Percentiles rank a stretch among this genome's conserved stretches.
These are phyloP conservation scores for Pterocarpus macrocarpus DNA, from an alignment of 306 rosid genomes.

Conservation along the genomic window DNA sequence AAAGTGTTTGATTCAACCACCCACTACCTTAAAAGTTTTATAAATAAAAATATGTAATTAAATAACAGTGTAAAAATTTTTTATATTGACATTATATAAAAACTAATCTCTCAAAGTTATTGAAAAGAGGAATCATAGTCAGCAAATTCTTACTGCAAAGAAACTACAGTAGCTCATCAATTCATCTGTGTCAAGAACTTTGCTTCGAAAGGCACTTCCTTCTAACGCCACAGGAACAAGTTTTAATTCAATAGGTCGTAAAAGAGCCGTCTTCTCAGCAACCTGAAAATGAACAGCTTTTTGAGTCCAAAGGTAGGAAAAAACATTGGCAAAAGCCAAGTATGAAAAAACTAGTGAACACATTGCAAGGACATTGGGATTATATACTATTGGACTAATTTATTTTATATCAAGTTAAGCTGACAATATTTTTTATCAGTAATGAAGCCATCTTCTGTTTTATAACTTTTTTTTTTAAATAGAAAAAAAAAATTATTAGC, in stretches of 20 bases:
- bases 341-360: conserved; percentile 24
- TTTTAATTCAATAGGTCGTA: conserved; percentile 91
- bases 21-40: too few relatives aligned
- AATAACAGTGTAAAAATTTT: too few relatives aligned
- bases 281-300: conserved; percentile 67
- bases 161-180: conserved; percentile 84
- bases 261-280: conserved; percentile 87
- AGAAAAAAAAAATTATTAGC: too few relatives aligned
- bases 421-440: conserved; percentile 11
- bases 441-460: conserved; percentile 29
- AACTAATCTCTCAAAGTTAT: background rate
- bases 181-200: conserved; percentile 90
- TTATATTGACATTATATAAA: too few relatives aligned
- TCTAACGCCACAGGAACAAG: conserved; percentile 95
- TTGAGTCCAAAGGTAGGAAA: conserved; percentile 39
- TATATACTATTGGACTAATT: conserved; percentile 11
- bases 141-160: conserved; percentile 78
- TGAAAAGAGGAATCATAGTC: conserved; percentile 22
- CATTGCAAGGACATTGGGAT: background rate
- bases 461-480: background rate
- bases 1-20: too few relatives aligned
- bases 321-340: conserved; percentile 16
- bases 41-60: too few relatives aligned
- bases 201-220: conserved; percentile 88
- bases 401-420: conserved; percentile 10